Percentiles rank a stretch among this genome's conserved stretches.
Evolutionary conservation across 208 protist genomes (phyloP).

Genomic region (Leishmania turanica): DNA sequence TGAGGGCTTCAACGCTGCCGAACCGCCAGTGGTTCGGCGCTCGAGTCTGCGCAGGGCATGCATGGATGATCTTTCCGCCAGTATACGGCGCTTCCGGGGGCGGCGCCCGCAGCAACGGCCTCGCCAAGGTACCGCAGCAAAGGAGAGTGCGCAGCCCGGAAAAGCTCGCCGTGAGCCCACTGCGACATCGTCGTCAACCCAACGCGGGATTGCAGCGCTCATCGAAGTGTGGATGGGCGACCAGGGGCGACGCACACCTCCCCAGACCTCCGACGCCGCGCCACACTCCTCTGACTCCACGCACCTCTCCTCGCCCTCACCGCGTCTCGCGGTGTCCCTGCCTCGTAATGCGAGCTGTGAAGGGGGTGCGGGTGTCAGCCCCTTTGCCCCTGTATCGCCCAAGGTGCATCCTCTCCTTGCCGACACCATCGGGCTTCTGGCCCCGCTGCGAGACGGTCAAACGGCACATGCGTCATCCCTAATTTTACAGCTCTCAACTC

Average conservation of each 20-base stretch:
- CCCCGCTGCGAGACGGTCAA: too few relatives aligned
- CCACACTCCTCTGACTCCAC: background rate
- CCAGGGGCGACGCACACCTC: background rate
- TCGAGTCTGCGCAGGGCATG: background rate
- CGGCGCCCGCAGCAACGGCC: background rate
- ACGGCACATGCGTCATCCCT: background rate
- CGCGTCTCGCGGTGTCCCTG: background rate
- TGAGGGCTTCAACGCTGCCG: background rate
- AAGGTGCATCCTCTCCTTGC: slow-evolving; percentile 9
- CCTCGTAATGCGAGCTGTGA: background rate
- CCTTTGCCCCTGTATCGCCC: background rate
- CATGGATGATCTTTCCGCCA: background rate
- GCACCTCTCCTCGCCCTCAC: background rate
- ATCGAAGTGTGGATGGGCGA: slow-evolving; percentile 1
- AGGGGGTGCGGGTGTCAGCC: background rate
- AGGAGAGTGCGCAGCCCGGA: background rate
- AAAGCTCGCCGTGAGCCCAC: background rate
- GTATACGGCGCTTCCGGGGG: background rate
- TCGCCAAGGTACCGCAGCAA: background rate
- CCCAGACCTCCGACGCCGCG: background rate
- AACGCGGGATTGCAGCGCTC: background rate
- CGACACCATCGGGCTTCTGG: slow-evolving; percentile 13
- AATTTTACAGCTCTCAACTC: background rate
- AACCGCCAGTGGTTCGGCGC: background rate
- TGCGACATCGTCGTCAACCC: background rate